Conservation (phyloP, 1,284 basidiomycete genomes). For the Puccinia sorghi region DNA sequence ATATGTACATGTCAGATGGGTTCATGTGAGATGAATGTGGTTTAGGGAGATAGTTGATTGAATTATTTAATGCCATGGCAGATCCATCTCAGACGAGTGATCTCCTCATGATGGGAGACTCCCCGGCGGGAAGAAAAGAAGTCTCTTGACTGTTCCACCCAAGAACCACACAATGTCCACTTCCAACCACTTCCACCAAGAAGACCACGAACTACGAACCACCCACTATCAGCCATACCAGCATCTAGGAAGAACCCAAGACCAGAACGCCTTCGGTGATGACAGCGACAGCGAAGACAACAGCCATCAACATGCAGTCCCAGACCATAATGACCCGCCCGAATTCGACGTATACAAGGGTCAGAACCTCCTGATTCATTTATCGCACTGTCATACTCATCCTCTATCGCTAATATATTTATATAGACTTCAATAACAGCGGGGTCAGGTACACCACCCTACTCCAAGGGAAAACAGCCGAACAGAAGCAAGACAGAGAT, state of each 20-base stretch:
- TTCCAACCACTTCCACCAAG: background rate
- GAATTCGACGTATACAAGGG: conserved; percentile 48
- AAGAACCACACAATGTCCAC: too few relatives aligned
- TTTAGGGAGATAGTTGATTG: too few relatives aligned
- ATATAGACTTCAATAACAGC: conserved; percentile 42
- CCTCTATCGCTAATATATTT: background rate
- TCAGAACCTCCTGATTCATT: background rate
- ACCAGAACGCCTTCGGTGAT: conserved; percentile 25
- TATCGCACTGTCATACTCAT: background rate
- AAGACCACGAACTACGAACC: conserved; percentile 7
- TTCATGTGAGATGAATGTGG: too few relatives aligned
- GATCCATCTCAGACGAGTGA: too few relatives aligned
- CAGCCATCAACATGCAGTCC: background rate
- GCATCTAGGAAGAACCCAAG: background rate
- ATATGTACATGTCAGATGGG: too few relatives aligned
- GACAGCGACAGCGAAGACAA: conserved; percentile 37
- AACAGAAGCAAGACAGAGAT: background rate
- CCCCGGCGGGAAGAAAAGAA: too few relatives aligned
- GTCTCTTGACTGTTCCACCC: too few relatives aligned
- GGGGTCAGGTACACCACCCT: conserved; percentile 28
- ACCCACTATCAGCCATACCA: background rate
- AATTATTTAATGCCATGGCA: too few relatives aligned
- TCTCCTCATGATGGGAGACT: too few relatives aligned
- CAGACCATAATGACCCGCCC: background rate
- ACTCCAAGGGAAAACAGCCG: background rate